Evolutionary conservation across 176 grass and related monocot species (phyloP), one percentile per base, ranked within the genome.

Genomic region (Aegilops longissima): DNA sequence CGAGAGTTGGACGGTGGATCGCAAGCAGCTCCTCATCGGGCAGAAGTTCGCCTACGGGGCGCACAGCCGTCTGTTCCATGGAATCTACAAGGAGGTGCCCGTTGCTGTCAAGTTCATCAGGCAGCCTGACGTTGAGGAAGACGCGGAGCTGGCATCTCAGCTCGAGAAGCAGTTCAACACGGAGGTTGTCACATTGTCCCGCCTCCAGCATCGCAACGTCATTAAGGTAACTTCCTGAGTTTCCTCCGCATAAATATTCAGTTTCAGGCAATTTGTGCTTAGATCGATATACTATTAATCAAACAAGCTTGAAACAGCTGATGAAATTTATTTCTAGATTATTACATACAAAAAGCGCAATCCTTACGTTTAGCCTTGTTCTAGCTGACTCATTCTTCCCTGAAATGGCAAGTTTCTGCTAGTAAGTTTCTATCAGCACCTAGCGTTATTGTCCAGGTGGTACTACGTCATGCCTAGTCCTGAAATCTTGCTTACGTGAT

Each of bases 131-230:
- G 83, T 84, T 8, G 92, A 93, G 66, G 87, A 94, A 81, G 87
- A 94, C 61, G 90, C 89, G 76, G 87, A 77, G 39, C 73, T 96
- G 80, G 90, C 94, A 52, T 73, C 85, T 31, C 84, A 86, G 85
- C 90, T 99, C 42, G 94, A 93, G 89, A 94, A 93, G 85, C 94
- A 99, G 82, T 99, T 96, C 86, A 90, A 75, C 54, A 92, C 90
- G 77, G 97, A 99, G 83, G 81, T 94, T n/a, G 82, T 80, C 17
- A 89, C 86, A 61, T 67, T 99, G 24, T 94, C 92, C 5, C 97
- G 87, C 76, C 90, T 97, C 20, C 31, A 65, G 73, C 97, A 99
- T 73, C 86, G 17, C 30, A 99, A 99, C 73, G 90, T 96, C 66
- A 99, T 97, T 51, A 99, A 99, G 94, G 97, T 98, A 89, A 82